These are phyloP conservation scores for Mrakia frigida DNA, from an alignment of 768 basidiomycete species.

Conservation along the genomic window DNA sequence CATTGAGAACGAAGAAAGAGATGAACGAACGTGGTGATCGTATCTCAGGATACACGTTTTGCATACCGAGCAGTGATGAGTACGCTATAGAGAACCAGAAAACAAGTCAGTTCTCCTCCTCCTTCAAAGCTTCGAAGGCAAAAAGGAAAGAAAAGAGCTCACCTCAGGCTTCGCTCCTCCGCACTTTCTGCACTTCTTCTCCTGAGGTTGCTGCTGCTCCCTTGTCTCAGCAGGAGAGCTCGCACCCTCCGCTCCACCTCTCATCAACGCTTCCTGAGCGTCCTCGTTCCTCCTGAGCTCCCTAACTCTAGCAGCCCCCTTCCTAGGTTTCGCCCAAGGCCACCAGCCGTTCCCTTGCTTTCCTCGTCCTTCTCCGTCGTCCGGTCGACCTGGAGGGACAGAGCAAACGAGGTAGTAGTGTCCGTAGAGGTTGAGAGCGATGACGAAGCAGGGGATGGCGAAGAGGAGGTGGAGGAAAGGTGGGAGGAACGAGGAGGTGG, in stretches of 20 bases:
- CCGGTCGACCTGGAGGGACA: constrained; percentile 69
- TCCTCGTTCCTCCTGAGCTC: constrained; percentile 30
- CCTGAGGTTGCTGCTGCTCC: constrained; percentile 33
- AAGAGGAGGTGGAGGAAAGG: constrained; percentile 52
- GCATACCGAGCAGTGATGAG: constrained; percentile 90
- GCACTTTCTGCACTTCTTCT: constrained; percentile 65
- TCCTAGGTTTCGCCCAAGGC: constrained; percentile 55
- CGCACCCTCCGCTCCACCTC: not conserved
- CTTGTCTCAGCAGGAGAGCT: not conserved
- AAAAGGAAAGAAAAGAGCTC: constrained; percentile 38
- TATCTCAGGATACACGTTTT: constrained; percentile 83
- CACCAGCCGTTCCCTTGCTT: constrained; percentile 46
- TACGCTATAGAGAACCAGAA: constrained; percentile 54
- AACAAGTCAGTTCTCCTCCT: not conserved
- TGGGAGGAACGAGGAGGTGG: constrained; percentile 42
- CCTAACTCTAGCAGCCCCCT: constrained; percentile 34
- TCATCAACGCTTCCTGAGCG: not conserved
- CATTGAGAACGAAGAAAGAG: constrained; percentile 41
- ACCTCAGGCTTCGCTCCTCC: constrained; percentile 70
- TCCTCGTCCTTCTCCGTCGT: constrained; percentile 48
- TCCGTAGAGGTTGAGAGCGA: constrained; percentile 65
- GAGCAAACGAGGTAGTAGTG: constrained; percentile 86
- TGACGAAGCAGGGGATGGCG: constrained; percentile 65
- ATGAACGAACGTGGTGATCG: constrained; percentile 84
- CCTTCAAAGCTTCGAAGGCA: no score